phyloP scores from a whole-genome alignment of 768 basidiomycete genomes.

The Albatrellus ellisii region DNA sequence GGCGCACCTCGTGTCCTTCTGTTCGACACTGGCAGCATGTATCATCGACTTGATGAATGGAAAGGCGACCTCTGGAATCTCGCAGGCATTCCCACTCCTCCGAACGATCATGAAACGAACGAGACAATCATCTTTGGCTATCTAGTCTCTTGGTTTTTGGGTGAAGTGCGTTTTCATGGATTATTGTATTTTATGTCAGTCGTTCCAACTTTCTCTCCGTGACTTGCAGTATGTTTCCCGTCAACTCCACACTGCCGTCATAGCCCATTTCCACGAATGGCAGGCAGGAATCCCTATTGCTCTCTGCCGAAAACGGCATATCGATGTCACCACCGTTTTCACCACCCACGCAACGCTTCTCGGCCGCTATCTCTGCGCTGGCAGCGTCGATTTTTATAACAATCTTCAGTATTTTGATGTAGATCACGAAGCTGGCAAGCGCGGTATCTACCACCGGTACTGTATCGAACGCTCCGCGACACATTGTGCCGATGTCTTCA shows the following conservation, averaged over 20 bases:
- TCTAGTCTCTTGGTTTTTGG: slow-evolving; percentile 98
- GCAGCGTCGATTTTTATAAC: slow-evolving; percentile 98
- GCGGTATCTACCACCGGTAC: slow-evolving; percentile 96
- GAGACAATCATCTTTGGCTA: slow-evolving; percentile 97
- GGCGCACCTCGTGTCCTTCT: slow-evolving; percentile 90
- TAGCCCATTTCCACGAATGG: slow-evolving; percentile 99
- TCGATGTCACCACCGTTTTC: slow-evolving; percentile 97
- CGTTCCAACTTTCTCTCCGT: slow-evolving; percentile 4
- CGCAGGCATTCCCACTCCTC: slow-evolving; percentile 94
- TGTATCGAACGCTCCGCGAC: slow-evolving; percentile 93
- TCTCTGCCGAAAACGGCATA: slow-evolving; percentile 88
- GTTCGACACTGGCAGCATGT: slow-evolving; percentile 88
- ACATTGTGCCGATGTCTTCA: slow-evolving; percentile 97
- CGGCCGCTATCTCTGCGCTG: slow-evolving; percentile 96
- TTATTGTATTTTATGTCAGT: background rate
- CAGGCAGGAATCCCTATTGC: slow-evolving; percentile 95
- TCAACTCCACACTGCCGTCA: slow-evolving; percentile 74
- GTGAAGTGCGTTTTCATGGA: slow-evolving; percentile 52
- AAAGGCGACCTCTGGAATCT: slow-evolving; percentile 98
- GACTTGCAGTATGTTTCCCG: slow-evolving; percentile 57
- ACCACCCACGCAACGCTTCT: slow-evolving; percentile 98
- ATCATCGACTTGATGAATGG: slow-evolving; percentile 91
- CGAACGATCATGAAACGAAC: slow-evolving; percentile 96
- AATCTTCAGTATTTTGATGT: slow-evolving; percentile 99
- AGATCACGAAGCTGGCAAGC: slow-evolving; percentile 97